These are phyloP conservation scores for Aurifilum marmelostoma DNA, from an alignment of 2,329 filamentous ascomycete species.

Conservation along the genomic window DNA sequence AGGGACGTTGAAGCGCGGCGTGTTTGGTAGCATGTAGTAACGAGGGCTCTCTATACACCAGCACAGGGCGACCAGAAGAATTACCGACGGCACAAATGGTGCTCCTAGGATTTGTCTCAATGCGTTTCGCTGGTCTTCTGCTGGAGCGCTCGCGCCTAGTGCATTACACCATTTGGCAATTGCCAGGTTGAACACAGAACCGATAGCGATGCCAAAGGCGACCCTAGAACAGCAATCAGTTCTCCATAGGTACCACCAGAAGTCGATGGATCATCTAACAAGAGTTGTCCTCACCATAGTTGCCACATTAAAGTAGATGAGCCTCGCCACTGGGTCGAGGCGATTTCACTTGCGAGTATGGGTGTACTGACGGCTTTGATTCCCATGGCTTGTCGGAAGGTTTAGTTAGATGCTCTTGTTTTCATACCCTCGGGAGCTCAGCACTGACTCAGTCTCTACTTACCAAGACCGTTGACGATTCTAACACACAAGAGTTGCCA, in stretches of 20 bases:
- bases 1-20: slow-evolving; percentile 40
- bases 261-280: too few species aligned
- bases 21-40: slow-evolving; percentile 43
- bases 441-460: slow-evolving; percentile 18
- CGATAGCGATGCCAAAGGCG: slow-evolving; percentile 42
- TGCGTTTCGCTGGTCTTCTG: slow-evolving; percentile 30
- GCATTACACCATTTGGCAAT: slow-evolving; percentile 36
- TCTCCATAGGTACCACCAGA: not conserved
- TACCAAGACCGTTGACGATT: slow-evolving; percentile 45
- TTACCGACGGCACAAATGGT: slow-evolving; percentile 40
- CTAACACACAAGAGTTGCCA: slow-evolving; percentile 40
- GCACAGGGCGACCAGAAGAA: slow-evolving; percentile 40
- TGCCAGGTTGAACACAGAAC: slow-evolving; percentile 43
- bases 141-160: not conserved
- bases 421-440: not conserved
- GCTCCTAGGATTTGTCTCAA: slow-evolving; percentile 41
- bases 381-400: slow-evolving; percentile 44
- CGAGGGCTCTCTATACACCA: slow-evolving; percentile 47
- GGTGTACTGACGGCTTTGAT: slow-evolving; percentile 53
- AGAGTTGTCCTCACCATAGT: slow-evolving; percentile 39
- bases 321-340: slow-evolving; percentile 52
- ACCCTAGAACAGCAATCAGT: slow-evolving; percentile 33
- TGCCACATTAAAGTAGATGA: slow-evolving; percentile 53
- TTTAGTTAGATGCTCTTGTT: not conserved
- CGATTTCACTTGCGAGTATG: slow-evolving; percentile 51